Base-by-base conservation (phyloP, 2,329 filamentous ascomycete genomes). In the Tolypocladium amazonense region DNA sequence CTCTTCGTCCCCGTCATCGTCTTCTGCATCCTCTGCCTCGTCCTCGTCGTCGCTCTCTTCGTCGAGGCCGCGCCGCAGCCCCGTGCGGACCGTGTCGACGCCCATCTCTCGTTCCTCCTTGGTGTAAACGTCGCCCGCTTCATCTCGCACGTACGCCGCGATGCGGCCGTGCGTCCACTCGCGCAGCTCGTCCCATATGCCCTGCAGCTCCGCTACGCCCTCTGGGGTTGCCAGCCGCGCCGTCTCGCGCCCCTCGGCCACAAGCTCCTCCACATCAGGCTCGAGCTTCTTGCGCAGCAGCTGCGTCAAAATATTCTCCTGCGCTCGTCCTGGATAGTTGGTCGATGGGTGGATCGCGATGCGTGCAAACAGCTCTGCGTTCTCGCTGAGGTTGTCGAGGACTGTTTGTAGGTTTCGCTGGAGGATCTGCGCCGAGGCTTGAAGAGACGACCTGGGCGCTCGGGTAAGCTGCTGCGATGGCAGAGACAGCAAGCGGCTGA, bases 251-350 rank as follows among this genome's bases (percentile, higher is more conserved):
- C 86, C 88, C 57, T 85, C 77, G 27, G 85, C 82, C 33, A 93
- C 85, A 75, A 88, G 87, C 60, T 86, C 84, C 69, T 92, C 89
- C 23, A 92, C 86, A 30, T 84, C 80, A 0, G 90, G 89, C 65
- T 94, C 90, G 56, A 92, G 81, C 71, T 94, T 94, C 74, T 94
- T 95, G 45, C 90, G 87, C 38, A 95, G 77, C 2, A 96, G 78
- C 66, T 88, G 83, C 33, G 83, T 79, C 1, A 93, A 79, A 4
- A 90, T 79, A 56, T 72, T 75, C 71, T 88, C 84, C 61, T 90
- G 85, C 6, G 81, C 87, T 65, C 82, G 86, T 43, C 84, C 88
- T 5, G 85, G 91, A 73, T 84, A 94, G 71, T 86, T 86, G 2
- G 90, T 88, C 15, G 87, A 85, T 0, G 91, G 91, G 69, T 89